Percentiles rank a stretch among this genome's conserved stretches.
These are phyloP conservation scores for Ophiorrhiza pumila DNA, from an alignment of 257 asterid genomes.

Conservation along the genomic window DNA sequence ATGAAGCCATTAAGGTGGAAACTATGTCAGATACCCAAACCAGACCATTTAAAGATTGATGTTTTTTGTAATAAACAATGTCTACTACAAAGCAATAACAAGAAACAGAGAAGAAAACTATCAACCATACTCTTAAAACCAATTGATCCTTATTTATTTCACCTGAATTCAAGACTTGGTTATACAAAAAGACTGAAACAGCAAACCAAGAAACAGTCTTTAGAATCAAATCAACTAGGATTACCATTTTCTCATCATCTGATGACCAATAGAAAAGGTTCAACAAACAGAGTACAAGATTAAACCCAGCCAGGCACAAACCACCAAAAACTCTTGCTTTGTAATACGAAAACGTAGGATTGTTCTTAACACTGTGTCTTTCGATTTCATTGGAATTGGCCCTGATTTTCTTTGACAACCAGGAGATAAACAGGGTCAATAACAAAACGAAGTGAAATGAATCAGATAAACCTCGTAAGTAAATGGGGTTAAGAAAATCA, in stretches of 20 bases:
- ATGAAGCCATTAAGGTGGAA: slow-evolving; percentile 40
- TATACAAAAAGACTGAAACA: slow-evolving; percentile 46
- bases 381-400: slow-evolving; percentile 13
- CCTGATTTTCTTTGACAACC: slow-evolving; percentile 34
- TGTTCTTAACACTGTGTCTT: slow-evolving; percentile 24
- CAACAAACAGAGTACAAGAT: slow-evolving; percentile 45
- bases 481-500: slow-evolving; percentile 41
- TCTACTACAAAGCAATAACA: slow-evolving; percentile 64
- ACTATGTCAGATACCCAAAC: slow-evolving; percentile 68
- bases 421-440: slow-evolving; percentile 25
- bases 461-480: slow-evolving; percentile 45
- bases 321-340: slow-evolving; percentile 40
- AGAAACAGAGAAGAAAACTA: slow-evolving; percentile 47
- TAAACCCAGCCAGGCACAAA: slow-evolving; percentile 41
- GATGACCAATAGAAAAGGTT: slow-evolving; percentile 59
- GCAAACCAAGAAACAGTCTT: slow-evolving; percentile 58
- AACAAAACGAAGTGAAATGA: slow-evolving; percentile 51
- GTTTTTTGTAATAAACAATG: slow-evolving; percentile 39
- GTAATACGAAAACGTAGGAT: slow-evolving; percentile 22
- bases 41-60: slow-evolving; percentile 29
- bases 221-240: slow-evolving; percentile 48
- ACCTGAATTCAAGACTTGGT: slow-evolving; percentile 33
- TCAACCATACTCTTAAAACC: slow-evolving; percentile 73
- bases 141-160: slow-evolving; percentile 52
- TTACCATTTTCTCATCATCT: slow-evolving; percentile 60